These are phyloP conservation scores for Lasiosphaeria hispida DNA, from an alignment of 495 filamentous ascomycete species.

Conservation along the genomic window DNA sequence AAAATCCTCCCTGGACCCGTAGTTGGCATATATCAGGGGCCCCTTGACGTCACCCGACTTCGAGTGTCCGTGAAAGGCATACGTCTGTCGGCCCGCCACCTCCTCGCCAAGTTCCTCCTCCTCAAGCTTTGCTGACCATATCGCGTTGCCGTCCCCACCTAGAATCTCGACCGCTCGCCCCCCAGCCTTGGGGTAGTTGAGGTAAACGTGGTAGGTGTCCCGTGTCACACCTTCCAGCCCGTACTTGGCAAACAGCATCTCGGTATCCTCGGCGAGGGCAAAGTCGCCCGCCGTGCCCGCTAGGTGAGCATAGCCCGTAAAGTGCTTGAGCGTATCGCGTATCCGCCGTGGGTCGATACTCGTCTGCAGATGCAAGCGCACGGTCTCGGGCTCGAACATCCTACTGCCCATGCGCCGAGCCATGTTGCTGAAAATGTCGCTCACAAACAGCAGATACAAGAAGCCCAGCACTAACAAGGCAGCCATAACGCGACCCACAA, in stretches of 20 bases:
- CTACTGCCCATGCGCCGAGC: conserved; percentile 47
- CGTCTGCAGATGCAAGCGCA: conserved; percentile 66
- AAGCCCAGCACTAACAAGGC: conserved; percentile 70
- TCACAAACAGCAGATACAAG: conserved; percentile 80
- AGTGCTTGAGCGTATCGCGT: conserved; percentile 63
- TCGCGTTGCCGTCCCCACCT: conserved; percentile 57
- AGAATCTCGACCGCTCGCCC: conserved; percentile 82
- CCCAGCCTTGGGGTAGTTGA: conserved; percentile 80
- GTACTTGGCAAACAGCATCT: conserved; percentile 65
- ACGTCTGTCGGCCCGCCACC: conserved; percentile 57
- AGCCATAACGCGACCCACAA: conserved; percentile 69
- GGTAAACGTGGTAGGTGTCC: conserved; percentile 80
- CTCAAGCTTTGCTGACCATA: conserved; percentile 83
- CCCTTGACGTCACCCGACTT: conserved; percentile 86
- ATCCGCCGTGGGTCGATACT: conserved; percentile 67
- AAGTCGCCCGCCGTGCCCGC: conserved; percentile 90
- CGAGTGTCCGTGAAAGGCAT: conserved; percentile 85
- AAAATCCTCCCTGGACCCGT: conserved; percentile 83
- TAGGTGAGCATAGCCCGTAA: conserved; percentile 79
- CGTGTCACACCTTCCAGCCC: conserved; percentile 68
- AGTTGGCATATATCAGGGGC: conserved; percentile 91
- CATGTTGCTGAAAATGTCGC: conserved; percentile 68
- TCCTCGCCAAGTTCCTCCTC: conserved; percentile 61
- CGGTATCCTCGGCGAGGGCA: conserved; percentile 75
- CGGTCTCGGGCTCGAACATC: conserved; percentile 65